phyloP scores from a whole-genome alignment of 441 rosid genomes.

The Erodium moschatum region DNA sequence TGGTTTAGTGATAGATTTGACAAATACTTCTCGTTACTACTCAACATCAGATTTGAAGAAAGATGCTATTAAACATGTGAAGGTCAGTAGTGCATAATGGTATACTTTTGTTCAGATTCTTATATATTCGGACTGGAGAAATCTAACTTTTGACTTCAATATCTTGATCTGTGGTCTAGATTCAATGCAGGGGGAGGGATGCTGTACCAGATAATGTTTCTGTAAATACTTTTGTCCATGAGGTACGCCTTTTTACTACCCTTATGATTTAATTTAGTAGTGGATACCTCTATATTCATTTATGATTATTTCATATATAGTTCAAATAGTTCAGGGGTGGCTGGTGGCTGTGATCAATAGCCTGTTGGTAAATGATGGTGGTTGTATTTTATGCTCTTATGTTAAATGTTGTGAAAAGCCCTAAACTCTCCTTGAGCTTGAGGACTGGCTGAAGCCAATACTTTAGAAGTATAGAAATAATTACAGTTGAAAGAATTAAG shows the following conservation, averaged over 20 bases:
- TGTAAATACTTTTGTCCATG: conserved; percentile 77
- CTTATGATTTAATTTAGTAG: too few relatives aligned
- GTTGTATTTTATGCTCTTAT: too few relatives aligned
- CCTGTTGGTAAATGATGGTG: too few relatives aligned
- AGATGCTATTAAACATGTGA: conserved; percentile 86
- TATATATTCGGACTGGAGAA: neutral
- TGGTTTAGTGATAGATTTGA: conserved; percentile 96
- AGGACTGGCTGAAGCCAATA: too few relatives aligned
- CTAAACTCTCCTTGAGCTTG: too few relatives aligned
- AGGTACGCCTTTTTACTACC: conserved; percentile 41
- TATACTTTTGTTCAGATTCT: neutral
- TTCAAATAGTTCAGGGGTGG: too few relatives aligned
- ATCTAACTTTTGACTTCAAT: conserved; percentile 14
- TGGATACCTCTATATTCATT: too few relatives aligned
- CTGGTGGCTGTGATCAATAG: too few relatives aligned
- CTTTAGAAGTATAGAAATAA: too few relatives aligned
- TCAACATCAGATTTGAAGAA: conserved; percentile 62
- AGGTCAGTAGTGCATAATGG: conserved; percentile 37
- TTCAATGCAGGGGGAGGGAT: conserved; percentile 87
- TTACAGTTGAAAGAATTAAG: too few relatives aligned
- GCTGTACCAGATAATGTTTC: conserved; percentile 79
- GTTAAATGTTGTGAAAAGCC: too few relatives aligned
- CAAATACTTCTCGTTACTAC: conserved; percentile 90
- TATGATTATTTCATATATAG: too few relatives aligned
- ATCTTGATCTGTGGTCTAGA: conserved; percentile 35